Evolutionary conservation across 768 basidiomycete species (phyloP), one percentile per base, ranked within the genome.

Genomic region (Rhodotorula paludigena): DNA sequence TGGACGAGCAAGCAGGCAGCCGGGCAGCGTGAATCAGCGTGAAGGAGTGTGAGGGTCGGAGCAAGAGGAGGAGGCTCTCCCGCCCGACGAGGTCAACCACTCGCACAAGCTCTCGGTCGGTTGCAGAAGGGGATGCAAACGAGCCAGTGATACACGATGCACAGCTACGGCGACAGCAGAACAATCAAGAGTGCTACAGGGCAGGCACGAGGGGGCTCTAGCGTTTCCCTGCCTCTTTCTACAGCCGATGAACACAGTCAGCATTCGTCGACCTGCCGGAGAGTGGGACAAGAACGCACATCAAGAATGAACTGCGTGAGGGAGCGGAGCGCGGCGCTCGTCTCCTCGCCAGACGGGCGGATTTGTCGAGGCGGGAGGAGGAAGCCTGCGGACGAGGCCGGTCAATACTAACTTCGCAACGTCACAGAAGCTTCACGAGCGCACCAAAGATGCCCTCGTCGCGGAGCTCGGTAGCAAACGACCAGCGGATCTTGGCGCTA

Each of bases 311-410:
- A 92, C 51, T 82, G 79, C 2, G 86, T 84, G 11, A 92, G 79
- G 72, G 86, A 89, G 32, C 82, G 78, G 36, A 91, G 72, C 79
- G 90, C 84, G 33, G 80, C 82, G 25, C 81, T 80, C 8, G 86
- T 85, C 78, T 92, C 90, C 77, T 89, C 87, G 1, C 88, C 89
- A 5, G 88, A 86, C 0, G 89, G 87, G 12, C 87, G 80, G 69
- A 92, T 90, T 83, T 84, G 85, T 56, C 80, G 79, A 1, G 85
- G 79, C 1, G 90, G 90, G 5, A 91, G 79, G 12, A 87, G 78
- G 79, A 89, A 91, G 7, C 89, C 39, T 67, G 25, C 56, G 39
- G 4, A 1, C 11, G 44, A 41, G 2, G 54, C 38, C n/a, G 25
- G 11, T 12, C 5, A 21, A 25, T 25, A 21, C 16, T 21, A n/a